Evolutionary conservation across 2,329 filamentous ascomycete species (phyloP).

Genomic region (Chaetomiaceae sp.): DNA sequence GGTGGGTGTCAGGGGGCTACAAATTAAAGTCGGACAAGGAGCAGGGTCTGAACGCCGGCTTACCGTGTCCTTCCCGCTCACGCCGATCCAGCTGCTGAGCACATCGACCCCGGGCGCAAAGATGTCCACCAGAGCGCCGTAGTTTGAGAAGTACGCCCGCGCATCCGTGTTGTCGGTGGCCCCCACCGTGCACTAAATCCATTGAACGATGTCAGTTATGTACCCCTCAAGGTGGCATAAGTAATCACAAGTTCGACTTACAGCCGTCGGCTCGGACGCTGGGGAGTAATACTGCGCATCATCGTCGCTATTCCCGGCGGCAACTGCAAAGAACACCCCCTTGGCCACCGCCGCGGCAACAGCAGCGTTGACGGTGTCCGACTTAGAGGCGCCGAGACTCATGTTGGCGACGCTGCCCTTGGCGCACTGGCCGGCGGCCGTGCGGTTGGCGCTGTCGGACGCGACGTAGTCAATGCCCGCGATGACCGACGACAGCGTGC

Average conservation of each 20-base stretch:
- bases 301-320: constrained; percentile 44
- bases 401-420: constrained; percentile 48
- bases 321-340: constrained; percentile 48
- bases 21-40: neutral
- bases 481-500: constrained; percentile 35
- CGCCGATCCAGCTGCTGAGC: constrained; percentile 42
- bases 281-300: constrained; percentile 41
- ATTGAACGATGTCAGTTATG: too few species aligned
- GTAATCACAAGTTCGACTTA: too few species aligned
- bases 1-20: neutral
- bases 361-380: constrained; percentile 44
- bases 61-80: constrained; percentile 18
- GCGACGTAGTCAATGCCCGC: constrained; percentile 39
- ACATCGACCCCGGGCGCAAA: constrained; percentile 45
- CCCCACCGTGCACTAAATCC: too few species aligned
- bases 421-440: constrained; percentile 27
- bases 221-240: too few species aligned
- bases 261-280: constrained; percentile 42
- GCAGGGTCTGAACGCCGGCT: neutral
- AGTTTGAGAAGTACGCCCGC: constrained; percentile 45
- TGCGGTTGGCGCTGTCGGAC: constrained; percentile 29
- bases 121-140: constrained; percentile 42
- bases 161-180: constrained; percentile 33
- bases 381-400: constrained; percentile 45
- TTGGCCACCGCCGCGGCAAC: constrained; percentile 39